These are phyloP conservation scores for Pseudopyrenochaeta lycopersici DNA, from an alignment of 2,329 filamentous ascomycete genomes.

Conservation along the genomic window DNA sequence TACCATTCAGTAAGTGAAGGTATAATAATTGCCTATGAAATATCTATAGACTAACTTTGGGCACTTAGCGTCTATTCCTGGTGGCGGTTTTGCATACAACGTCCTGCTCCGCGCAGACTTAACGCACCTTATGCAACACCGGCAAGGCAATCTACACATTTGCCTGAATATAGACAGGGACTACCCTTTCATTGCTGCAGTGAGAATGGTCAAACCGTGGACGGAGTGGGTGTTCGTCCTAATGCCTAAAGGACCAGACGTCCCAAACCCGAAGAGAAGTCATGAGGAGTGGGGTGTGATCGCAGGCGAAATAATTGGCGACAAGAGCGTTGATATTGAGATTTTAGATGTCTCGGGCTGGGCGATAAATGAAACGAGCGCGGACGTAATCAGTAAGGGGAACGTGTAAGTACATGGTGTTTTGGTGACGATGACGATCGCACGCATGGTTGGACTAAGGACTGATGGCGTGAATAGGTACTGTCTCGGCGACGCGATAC, in stretches of 20 bases:
- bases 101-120: conserved; percentile 62
- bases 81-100: conserved; percentile 61
- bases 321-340: conserved; percentile 14
- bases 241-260: conserved; percentile 17
- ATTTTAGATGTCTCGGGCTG: conserved; percentile 18
- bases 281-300: conserved; percentile 20
- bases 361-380: conserved; percentile 24
- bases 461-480: neutral
- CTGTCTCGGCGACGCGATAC: conserved; percentile 26
- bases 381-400: conserved; percentile 19
- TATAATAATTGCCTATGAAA: neutral
- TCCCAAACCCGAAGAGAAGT: conserved; percentile 4
- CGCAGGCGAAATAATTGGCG: conserved; percentile 15
- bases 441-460: neutral
- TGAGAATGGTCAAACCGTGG: conserved; percentile 71
- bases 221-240: conserved; percentile 61
- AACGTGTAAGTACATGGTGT: conserved; percentile 14
- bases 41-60: neutral
- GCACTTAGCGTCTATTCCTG: conserved; percentile 46
- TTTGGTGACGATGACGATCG: neutral
- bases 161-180: conserved; percentile 64
- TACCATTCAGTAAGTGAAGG: conserved; percentile 50
- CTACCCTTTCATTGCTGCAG: conserved; percentile 59
- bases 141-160: conserved; percentile 69
- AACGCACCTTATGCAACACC: conserved; percentile 57